phyloP scores from a whole-genome alignment of 2,329 filamentous ascomycete genomes.

The Arthroderma uncinatum region DNA sequence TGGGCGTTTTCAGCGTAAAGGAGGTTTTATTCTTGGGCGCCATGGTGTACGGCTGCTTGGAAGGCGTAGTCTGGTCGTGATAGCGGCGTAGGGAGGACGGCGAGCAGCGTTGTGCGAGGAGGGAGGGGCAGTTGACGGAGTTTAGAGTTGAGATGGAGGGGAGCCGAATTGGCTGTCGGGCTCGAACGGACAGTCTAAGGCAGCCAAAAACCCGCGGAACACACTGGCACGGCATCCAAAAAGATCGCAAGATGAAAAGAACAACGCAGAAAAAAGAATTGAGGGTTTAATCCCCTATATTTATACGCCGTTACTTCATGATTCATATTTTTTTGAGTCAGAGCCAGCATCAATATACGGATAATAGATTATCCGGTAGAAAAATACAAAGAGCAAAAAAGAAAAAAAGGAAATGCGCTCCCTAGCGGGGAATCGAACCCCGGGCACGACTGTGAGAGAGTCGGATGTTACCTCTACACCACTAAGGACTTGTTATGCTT shows the following conservation, averaged over 20 bases:
- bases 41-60: conserved; percentile 4
- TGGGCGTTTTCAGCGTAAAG: conserved; percentile 74
- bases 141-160: conserved; percentile 7
- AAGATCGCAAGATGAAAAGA: not conserved
- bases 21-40: conserved; percentile 30
- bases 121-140: not conserved
- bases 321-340: not conserved
- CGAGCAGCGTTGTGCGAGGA: not conserved
- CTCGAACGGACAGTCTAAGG: conserved; percentile 3
- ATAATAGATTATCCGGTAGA: not conserved
- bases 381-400: not conserved
- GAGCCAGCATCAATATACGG: not conserved
- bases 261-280: not conserved
- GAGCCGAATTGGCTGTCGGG: conserved; percentile 14
- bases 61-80: not conserved
- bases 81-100: conserved; percentile 2
- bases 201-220: conserved; percentile 1
- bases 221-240: not conserved
- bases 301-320: not conserved
- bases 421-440: conserved; percentile 10
- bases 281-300: not conserved
- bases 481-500: conserved; percentile 7
- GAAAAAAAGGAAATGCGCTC: not conserved
- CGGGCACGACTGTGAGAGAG: conserved; percentile 10
- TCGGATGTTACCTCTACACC: conserved; percentile 11